A percentile compares a stretch with the other conserved stretches of the same genome.
Conservation (phyloP, 2,329 filamentous ascomycete genomes). For the Ceratocystis cacaofunesta region DNA sequence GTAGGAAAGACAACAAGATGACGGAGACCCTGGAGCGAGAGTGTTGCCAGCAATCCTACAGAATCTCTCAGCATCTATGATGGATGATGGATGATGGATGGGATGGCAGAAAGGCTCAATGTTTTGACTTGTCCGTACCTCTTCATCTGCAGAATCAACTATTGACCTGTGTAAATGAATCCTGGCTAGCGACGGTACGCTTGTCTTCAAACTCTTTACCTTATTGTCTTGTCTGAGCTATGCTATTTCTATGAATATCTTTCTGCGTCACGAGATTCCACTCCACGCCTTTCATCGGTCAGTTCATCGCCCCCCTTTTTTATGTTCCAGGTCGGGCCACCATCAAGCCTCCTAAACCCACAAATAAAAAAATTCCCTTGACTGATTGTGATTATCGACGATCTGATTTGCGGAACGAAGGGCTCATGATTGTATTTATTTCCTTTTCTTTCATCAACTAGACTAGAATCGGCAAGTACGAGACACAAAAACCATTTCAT, state of each 20-base stretch:
- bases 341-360: conserved; percentile 1
- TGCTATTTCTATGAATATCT: neutral
- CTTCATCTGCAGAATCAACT: too few relatives aligned
- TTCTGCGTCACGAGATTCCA: neutral
- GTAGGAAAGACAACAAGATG: neutral
- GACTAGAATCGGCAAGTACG: neutral
- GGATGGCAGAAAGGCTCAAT: too few relatives aligned
- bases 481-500: neutral
- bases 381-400: conserved; percentile 7
- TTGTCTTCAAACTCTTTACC: neutral
- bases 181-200: too few relatives aligned
- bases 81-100: neutral
- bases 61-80: neutral
- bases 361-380: conserved; percentile 6
- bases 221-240: neutral
- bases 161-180: too few relatives aligned
- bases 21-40: neutral
- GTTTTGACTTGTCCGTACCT: too few relatives aligned
- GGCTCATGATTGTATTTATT: neutral
- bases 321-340: neutral
- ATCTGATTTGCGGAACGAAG: neutral
- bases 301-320: neutral
- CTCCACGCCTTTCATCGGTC: neutral
- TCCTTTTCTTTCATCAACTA: neutral
- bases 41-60: neutral